Base-by-base conservation (phyloP, 1,284 basidiomycete species). In the Paramarasmius palmivorus region DNA sequence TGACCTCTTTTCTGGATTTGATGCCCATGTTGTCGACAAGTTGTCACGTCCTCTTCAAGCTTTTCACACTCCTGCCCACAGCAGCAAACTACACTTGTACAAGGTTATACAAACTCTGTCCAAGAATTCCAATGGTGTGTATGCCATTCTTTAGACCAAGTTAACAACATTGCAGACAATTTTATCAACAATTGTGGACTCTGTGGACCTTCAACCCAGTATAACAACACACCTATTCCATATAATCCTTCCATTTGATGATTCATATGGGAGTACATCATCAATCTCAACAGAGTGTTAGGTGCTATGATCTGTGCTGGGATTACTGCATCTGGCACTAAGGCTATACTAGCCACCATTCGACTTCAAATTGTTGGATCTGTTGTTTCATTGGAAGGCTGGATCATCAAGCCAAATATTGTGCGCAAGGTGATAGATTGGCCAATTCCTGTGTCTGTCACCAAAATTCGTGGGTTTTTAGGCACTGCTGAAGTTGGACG, bases 381-480 rank as follows among this genome's bases (percentile, higher is more conserved):
- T 0, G 46, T 68, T 0, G 69, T 72, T 0, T 65, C 64, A 0
- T 35, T 53, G 0, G 64, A 68, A 12, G 68, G 71, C 1, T 68
- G 66, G 67, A 63, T 61, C n/a, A 52, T 71, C 0, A 55, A 59
- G 0, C 63, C 64, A n/a, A 57, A 57, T 0, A 40, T 69, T 0
- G 61, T 66, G 0, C 48, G 61, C 36, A 68, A 71, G 36, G 57
- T 74, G 1, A n/a, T 63, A 0, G 60, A 68, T 3, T 75, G 73
- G 73, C 63, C 59, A 0, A 4, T 49, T 2, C 65, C 63, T 12
- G 39, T 34, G 2, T 61, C 47, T 17, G 55, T 69, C 1, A 51
- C 64, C 0, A 65, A 74, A 44, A 64, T 76, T 1, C 59, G 67
- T 0, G 61, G 61, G 3, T 75, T 76, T 38, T 57, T 75, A 1